Percentiles rank a stretch among this genome's conserved stretches.
These are phyloP conservation scores for Citrus unshiu DNA, from an alignment of 345 rosid species.

Conservation along the genomic window DNA sequence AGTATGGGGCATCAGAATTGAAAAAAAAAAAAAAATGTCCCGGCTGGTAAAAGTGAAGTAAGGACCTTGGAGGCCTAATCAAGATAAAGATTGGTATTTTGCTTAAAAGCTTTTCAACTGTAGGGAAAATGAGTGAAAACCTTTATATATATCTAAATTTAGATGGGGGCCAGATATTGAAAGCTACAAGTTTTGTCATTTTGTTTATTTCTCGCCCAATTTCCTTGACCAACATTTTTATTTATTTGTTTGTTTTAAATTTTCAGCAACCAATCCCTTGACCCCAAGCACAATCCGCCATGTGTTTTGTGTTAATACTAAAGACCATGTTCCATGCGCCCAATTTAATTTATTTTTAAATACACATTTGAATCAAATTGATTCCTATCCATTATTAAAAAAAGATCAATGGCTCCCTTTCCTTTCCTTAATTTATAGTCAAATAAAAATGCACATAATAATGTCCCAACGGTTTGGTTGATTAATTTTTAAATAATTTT, in stretches of 20 bases:
- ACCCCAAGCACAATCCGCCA: not conserved
- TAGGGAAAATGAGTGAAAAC: no score
- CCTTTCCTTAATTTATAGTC: not conserved
- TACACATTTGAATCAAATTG: not conserved
- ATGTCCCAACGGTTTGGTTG: not conserved
- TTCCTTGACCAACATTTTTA: not conserved
- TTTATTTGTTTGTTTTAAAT: not conserved
- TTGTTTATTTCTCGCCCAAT: not conserved
- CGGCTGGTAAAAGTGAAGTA: no score
- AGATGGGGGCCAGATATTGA: not conserved
- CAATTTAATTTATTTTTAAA: not conserved
- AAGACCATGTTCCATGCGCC: not conserved
- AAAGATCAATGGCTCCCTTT: not conserved
- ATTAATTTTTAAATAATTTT: no score
- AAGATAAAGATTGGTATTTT: no score
- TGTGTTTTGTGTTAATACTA: not conserved
- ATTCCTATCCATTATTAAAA: not conserved
- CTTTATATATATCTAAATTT: no score
- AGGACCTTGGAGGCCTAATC: no score
- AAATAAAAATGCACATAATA: not conserved
- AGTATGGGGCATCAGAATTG: no score
- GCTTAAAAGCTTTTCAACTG: no score
- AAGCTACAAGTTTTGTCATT: not conserved
- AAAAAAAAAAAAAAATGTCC: no score
- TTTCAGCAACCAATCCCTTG: not conserved